Percentiles rank a stretch among this genome's conserved stretches.
These are phyloP conservation scores for Sambucus nigra DNA, from an alignment of 129 eudicot species.

Conservation along the genomic window DNA sequence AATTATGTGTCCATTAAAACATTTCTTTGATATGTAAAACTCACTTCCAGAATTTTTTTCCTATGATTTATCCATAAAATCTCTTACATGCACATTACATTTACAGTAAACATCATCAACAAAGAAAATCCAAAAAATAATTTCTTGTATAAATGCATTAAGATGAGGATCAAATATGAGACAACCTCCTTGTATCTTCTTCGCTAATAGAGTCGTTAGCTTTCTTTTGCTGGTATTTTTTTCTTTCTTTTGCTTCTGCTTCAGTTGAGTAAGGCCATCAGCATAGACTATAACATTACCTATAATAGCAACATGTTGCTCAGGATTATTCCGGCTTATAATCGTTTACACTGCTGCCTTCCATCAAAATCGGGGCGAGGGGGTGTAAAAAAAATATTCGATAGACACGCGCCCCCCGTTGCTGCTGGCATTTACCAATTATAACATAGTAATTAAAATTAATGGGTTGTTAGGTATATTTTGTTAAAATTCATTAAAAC, in stretches of 20 bases:
- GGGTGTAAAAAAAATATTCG: too few species aligned
- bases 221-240: constrained; percentile 58
- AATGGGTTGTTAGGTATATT: too few species aligned
- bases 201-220: constrained; percentile 6
- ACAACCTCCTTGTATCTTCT: background rate
- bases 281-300: constrained; percentile 81
- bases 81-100: background rate
- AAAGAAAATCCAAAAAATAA: background rate
- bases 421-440: too few species aligned
- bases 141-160: background rate
- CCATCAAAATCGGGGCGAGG: too few species aligned
- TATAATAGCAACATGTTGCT: constrained; percentile 76
- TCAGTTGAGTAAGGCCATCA: constrained; percentile 77
- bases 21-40: background rate
- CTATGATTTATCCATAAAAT: background rate
- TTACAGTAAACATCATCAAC: background rate
- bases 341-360: too few species aligned
- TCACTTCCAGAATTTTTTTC: background rate
- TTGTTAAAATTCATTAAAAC: too few species aligned
- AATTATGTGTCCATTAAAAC: background rate
- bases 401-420: too few species aligned
- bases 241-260: constrained; percentile 91
- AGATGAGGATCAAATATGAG: background rate
- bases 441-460: too few species aligned
- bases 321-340: too few species aligned